Percentiles rank a stretch among this genome's conserved stretches.
These are phyloP conservation scores for Rosa lucieae DNA, from an alignment of 306 rosid genomes.

Conservation along the genomic window DNA sequence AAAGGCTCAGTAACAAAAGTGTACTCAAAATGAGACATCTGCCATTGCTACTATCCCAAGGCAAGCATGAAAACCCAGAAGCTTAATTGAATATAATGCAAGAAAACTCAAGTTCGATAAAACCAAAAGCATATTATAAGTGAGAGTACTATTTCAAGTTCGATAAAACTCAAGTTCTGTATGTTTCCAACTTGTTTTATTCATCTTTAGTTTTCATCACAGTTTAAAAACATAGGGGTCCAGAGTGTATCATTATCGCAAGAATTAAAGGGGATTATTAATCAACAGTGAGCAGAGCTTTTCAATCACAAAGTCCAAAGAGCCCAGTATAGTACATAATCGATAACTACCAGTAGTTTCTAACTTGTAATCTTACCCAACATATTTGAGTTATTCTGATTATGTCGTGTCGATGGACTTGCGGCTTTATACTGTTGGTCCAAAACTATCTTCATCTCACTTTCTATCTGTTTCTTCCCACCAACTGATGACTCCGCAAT, in stretches of 20 bases:
- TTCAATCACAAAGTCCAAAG: not conserved
- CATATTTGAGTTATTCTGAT: slow-evolving; percentile 36
- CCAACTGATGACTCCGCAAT: slow-evolving; percentile 48
- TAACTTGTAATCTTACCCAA: slow-evolving; percentile 44
- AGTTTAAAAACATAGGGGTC: not conserved
- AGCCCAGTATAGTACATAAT: not conserved
- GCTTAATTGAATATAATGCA: not conserved
- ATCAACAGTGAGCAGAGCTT: not conserved
- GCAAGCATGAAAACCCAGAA: not conserved
- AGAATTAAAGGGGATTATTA: not conserved
- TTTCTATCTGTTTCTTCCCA: slow-evolving; percentile 71
- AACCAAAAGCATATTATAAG: not conserved
- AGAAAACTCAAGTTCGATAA: not conserved
- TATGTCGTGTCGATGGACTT: slow-evolving; percentile 30
- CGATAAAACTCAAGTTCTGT: no score
- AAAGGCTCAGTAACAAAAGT: not conserved
- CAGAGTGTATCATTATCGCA: not conserved
- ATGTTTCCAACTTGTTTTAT: not conserved
- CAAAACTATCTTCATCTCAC: slow-evolving; percentile 54
- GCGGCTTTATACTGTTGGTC: slow-evolving; percentile 32
- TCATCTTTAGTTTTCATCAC: slow-evolving; percentile 4
- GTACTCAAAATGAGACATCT: slow-evolving; percentile 4
- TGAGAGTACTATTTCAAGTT: not conserved
- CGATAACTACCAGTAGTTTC: not conserved
- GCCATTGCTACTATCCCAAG: not conserved